Base-by-base conservation (phyloP, 2,329 filamentous ascomycete genomes). In the Penicillium capsulatum region DNA sequence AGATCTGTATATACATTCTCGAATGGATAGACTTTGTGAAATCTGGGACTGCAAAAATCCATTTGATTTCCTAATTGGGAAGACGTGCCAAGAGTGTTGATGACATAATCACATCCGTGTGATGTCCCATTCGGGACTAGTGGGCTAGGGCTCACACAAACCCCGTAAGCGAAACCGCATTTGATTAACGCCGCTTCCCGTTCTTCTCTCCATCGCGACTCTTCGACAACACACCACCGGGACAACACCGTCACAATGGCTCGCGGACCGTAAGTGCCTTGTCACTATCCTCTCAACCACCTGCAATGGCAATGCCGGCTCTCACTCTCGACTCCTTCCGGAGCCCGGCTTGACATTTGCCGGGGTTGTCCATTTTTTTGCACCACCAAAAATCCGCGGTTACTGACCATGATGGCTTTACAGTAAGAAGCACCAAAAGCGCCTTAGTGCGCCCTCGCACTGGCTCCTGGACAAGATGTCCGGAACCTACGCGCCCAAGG, bases 401-500 rank as follows among this genome's bases (percentile, higher is more conserved):
- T 19, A 50, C 60, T 61, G 48, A 58, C 54, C 51, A 37, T 47
- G 39, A 58, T 59, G 58, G 17, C 51, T 51, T 51, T 57, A 66
- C 68, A 90, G 85, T 76, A 94, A 92, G 83, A 96, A 96, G 86
- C 92, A 98, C 79, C 91, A 97, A 77, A 97, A 98, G 90, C 90
- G 92, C 81, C 82, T 97, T 71, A 92, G 86, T 77, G 92, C 92
- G 72, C 92, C 92, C 70, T 94, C 86, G 73, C 92, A 97, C 85
- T 98, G 92, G 92, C 87, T 98, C 71, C 81, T 98, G 73, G 92
- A 98, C 87, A 98, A 98, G 77, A 82, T 98, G 71, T 95, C 89
- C 74, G 92, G 92, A 71, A 78, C 80, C 75, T 91, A 82, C 69
- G 79, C 80, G 53, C 79, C 79, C 62, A 79, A 79, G 70, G 76